phyloP scores from a whole-genome alignment of 805 yeast genomes.

The Komagataella populi region DNA sequence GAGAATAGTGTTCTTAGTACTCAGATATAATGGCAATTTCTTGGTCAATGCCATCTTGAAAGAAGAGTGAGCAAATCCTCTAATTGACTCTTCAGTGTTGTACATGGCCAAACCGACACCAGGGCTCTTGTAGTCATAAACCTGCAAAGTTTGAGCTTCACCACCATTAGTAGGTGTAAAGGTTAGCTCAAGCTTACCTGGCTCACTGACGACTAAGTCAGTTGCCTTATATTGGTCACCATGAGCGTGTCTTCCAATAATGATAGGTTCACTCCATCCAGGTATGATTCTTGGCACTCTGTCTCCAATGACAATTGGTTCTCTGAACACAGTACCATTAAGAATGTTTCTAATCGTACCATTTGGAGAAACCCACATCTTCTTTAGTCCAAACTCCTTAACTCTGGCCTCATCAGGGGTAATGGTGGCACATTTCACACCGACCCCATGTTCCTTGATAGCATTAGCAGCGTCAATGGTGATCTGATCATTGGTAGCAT shows the following conservation, averaged over 20 bases:
- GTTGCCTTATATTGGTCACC: slow-evolving; percentile 82
- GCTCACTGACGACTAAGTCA: slow-evolving; percentile 51
- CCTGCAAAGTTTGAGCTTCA: slow-evolving; percentile 30
- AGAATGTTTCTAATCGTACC: slow-evolving; percentile 74
- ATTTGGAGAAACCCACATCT: slow-evolving; percentile 82
- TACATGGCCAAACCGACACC: slow-evolving; percentile 80
- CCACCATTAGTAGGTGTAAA: slow-evolving; percentile 53
- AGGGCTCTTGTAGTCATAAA: slow-evolving; percentile 47
- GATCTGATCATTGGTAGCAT: slow-evolving; percentile 56
- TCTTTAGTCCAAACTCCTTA: slow-evolving; percentile 54
- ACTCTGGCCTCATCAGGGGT: slow-evolving; percentile 78
- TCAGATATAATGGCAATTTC: slow-evolving; percentile 49
- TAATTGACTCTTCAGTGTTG: slow-evolving; percentile 68
- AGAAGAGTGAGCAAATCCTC: slow-evolving; percentile 69
- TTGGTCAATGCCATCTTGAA: slow-evolving; percentile 60
- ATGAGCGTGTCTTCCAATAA: slow-evolving; percentile 77
- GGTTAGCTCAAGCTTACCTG: slow-evolving; percentile 54
- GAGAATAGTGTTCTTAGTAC: slow-evolving; percentile 72
- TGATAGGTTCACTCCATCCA: slow-evolving; percentile 71
- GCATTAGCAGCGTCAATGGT: slow-evolving; percentile 75
- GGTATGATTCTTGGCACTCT: slow-evolving; percentile 68
- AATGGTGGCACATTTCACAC: slow-evolving; percentile 76
- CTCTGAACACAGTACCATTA: slow-evolving; percentile 78
- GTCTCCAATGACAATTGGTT: slow-evolving; percentile 62
- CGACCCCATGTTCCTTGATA: slow-evolving; percentile 62